Evolutionary conservation across 2,329 filamentous ascomycete species (phyloP).

Genomic region (Ciborinia camelliae): DNA sequence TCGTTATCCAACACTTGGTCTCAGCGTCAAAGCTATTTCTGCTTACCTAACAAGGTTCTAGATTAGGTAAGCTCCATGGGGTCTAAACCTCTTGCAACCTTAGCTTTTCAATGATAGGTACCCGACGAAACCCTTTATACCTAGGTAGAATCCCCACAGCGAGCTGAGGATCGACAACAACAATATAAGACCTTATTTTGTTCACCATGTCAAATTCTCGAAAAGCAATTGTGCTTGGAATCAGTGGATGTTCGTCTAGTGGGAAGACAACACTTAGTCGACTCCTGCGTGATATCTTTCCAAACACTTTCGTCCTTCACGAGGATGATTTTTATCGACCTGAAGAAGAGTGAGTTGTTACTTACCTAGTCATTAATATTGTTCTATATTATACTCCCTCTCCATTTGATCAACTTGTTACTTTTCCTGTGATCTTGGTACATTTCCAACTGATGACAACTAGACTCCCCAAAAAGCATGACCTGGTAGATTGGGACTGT

Average conservation of each 20-base stretch:
- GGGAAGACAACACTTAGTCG: slow-evolving; percentile 93
- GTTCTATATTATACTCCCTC: neutral
- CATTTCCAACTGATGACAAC: neutral
- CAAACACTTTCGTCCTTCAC: slow-evolving; percentile 77
- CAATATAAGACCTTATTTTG: neutral
- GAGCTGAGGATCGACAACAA: neutral
- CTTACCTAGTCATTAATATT: neutral
- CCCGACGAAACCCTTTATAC: no score
- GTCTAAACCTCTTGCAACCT: no score
- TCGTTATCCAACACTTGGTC: slow-evolving; percentile 3
- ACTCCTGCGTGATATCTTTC: slow-evolving; percentile 78
- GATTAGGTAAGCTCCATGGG: no score
- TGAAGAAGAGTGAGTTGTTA: slow-evolving; percentile 60
- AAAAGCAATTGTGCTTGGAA: slow-evolving; percentile 62
- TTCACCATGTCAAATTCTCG: slow-evolving; percentile 21
- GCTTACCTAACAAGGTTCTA: neutral
- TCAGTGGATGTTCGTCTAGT: slow-evolving; percentile 87
- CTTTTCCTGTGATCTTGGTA: neutral
- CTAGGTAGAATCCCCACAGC: no score
- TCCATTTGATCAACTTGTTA: no score
- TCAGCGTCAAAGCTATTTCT: neutral
- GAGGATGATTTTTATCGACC: slow-evolving; percentile 93
- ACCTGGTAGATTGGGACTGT: slow-evolving; percentile 88
- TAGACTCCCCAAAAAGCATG: slow-evolving; percentile 55
- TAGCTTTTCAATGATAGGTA: no score